Evolutionary conservation across 2,329 filamentous ascomycete genomes (phyloP).

Genomic region (Fusarium agapanthi): DNA sequence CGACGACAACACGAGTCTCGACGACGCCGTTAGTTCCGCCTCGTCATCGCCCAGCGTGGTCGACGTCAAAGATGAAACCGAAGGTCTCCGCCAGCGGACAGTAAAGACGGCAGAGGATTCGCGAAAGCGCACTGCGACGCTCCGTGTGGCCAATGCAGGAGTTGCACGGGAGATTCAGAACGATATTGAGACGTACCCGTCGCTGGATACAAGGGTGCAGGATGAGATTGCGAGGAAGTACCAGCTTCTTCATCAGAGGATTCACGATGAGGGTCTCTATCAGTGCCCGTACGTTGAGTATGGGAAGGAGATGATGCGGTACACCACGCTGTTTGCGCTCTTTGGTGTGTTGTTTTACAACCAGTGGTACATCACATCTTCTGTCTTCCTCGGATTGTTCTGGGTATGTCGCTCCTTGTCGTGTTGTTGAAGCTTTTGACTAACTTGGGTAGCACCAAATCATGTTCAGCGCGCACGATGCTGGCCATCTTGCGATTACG

Average conservation of each 20-base stretch:
- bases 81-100: slow-evolving; percentile 10
- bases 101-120: background rate
- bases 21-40: slow-evolving; percentile 28
- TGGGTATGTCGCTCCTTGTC: slow-evolving; percentile 54
- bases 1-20: slow-evolving; percentile 26
- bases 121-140: slow-evolving; percentile 13
- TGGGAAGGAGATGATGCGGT: slow-evolving; percentile 65
- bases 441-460: slow-evolving; percentile 64
- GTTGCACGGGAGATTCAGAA: slow-evolving; percentile 43
- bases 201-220: slow-evolving; percentile 63
- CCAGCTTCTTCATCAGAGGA: slow-evolving; percentile 61
- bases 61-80: background rate
- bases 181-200: slow-evolving; percentile 56
- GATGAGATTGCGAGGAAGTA: slow-evolving; percentile 64
- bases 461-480: slow-evolving; percentile 74
- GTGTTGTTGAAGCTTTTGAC: background rate
- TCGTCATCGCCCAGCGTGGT: slow-evolving; percentile 27
- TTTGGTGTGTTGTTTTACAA: slow-evolving; percentile 57
- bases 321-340: slow-evolving; percentile 57
- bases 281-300: slow-evolving; percentile 67
- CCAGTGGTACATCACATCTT: slow-evolving; percentile 66
- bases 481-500: slow-evolving; percentile 70
- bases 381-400: slow-evolving; percentile 67
- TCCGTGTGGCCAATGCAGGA: slow-evolving; percentile 33
- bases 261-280: slow-evolving; percentile 66